Percentiles rank a stretch among this genome's conserved stretches.
Conservation (phyloP, 2,329 filamentous ascomycete genomes). For the Curvularia verruculosa region DNA sequence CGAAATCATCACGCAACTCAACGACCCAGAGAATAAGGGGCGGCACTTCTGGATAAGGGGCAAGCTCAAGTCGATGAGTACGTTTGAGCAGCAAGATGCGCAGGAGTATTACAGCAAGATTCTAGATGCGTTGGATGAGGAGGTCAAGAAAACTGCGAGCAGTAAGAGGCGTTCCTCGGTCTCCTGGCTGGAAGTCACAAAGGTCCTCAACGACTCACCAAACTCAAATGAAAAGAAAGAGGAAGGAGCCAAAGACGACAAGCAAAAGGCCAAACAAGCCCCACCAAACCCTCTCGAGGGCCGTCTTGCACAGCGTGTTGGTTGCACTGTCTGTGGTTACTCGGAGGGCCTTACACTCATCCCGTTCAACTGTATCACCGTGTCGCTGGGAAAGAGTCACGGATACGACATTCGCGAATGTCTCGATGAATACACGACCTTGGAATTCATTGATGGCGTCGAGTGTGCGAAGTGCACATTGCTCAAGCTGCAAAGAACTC, state of each 20-base stretch:
- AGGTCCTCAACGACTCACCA: constrained; percentile 27
- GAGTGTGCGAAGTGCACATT: constrained; percentile 92
- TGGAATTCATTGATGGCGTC: constrained; percentile 87
- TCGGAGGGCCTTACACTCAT: constrained; percentile 89
- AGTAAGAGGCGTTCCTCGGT: constrained; percentile 50
- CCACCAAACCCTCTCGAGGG: constrained; percentile 84
- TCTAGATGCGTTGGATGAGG: constrained; percentile 81
- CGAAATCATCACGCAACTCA: constrained; percentile 72
- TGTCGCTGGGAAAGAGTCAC: constrained; percentile 71
- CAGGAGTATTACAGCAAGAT: constrained; percentile 97
- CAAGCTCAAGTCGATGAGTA: constrained; percentile 88
- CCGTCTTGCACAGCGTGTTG: constrained; percentile 83
- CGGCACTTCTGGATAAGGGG: constrained; percentile 80
- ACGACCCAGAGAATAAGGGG: constrained; percentile 72
- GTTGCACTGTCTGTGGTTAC: constrained; percentile 83
- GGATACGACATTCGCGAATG: constrained; percentile 77
- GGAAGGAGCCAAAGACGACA: constrained; percentile 4
- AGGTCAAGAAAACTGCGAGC: constrained; percentile 60
- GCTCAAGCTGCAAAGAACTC: constrained; percentile 58
- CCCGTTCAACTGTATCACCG: constrained; percentile 90
- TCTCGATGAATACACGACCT: constrained; percentile 80
- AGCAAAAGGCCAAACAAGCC: constrained; percentile 19
- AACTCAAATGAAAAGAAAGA: constrained; percentile 13
- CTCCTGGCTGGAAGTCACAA: constrained; percentile 41
- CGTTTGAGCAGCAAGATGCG: constrained; percentile 94